Conservation (phyloP, 2,329 filamentous ascomycete genomes). For the Diaporthe citri region DNA sequence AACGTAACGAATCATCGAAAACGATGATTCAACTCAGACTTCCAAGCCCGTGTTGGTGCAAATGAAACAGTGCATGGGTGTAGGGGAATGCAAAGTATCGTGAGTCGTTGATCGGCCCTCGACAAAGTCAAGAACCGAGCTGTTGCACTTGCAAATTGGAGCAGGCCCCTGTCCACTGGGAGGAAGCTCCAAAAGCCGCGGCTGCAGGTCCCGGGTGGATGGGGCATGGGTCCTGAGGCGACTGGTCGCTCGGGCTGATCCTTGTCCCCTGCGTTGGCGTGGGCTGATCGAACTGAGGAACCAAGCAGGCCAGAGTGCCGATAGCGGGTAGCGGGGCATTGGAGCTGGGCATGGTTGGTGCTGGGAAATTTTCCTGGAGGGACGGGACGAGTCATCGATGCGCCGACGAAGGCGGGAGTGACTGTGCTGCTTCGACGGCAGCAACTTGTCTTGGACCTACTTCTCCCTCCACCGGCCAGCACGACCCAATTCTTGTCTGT, state of each 20-base stretch:
- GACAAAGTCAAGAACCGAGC: not conserved
- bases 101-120: not conserved
- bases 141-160: not conserved
- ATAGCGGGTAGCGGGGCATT: slow-evolving; percentile 9
- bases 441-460: not conserved
- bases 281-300: not conserved
- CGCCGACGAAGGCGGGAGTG: not conserved
- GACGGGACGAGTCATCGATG: slow-evolving; percentile 12
- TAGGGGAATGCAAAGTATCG: not conserved
- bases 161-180: not conserved
- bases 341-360: not conserved
- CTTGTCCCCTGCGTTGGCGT: not conserved
- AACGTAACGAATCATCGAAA: not conserved
- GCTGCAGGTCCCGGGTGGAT: not conserved
- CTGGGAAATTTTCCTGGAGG: not conserved
- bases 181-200: not conserved
- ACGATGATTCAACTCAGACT: not conserved
- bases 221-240: not conserved
- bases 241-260: not conserved
- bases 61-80: not conserved
- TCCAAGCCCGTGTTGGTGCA: not conserved
- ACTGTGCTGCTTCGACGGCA: not conserved
- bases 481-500: not conserved
- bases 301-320: not conserved
- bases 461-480: not conserved